Evolutionary conservation across 768 basidiomycete genomes (phyloP).

Genomic region (Boletus pseudopeckii): DNA sequence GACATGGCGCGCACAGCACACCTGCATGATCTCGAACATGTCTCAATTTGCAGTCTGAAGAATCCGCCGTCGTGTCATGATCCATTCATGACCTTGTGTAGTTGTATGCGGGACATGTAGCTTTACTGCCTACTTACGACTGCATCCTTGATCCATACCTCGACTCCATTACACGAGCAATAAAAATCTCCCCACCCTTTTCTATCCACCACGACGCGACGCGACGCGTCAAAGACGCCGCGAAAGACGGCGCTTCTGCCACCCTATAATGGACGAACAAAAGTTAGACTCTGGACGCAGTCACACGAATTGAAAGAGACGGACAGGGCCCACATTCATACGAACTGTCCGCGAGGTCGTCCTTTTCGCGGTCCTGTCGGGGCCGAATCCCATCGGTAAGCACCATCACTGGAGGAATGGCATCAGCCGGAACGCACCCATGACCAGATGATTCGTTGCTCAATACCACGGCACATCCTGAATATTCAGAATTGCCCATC

Average conservation of each 20-base stretch:
- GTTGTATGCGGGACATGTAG: neutral
- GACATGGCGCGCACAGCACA: neutral
- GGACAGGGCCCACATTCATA: constrained; percentile 65
- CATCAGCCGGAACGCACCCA: constrained; percentile 15
- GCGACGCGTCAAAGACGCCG: constrained; percentile 45
- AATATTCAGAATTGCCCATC: constrained; percentile 48
- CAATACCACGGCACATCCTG: constrained; percentile 69
- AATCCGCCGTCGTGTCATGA: neutral
- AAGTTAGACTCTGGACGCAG: neutral
- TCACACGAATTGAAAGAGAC: constrained; percentile 24
- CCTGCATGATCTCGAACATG: neutral
- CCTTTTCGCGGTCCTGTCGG: neutral
- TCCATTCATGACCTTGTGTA: neutral
- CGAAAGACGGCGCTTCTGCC: constrained; percentile 38
- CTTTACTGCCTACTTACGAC: neutral
- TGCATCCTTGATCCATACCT: constrained; percentile 51
- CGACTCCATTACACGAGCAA: constrained; percentile 51
- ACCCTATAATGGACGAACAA: constrained; percentile 26
- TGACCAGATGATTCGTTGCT: constrained; percentile 47
- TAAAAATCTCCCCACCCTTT: constrained; percentile 68
- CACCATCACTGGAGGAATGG: neutral
- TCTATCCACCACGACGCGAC: constrained; percentile 41
- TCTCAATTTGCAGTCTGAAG: neutral
- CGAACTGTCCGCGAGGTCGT: constrained; percentile 36
- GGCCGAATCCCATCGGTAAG: neutral